Percentiles rank a stretch among this genome's conserved stretches.
Evolutionary conservation across 1,284 basidiomycete genomes (phyloP).

Genomic region (Melampsora abietis-canadensis): DNA sequence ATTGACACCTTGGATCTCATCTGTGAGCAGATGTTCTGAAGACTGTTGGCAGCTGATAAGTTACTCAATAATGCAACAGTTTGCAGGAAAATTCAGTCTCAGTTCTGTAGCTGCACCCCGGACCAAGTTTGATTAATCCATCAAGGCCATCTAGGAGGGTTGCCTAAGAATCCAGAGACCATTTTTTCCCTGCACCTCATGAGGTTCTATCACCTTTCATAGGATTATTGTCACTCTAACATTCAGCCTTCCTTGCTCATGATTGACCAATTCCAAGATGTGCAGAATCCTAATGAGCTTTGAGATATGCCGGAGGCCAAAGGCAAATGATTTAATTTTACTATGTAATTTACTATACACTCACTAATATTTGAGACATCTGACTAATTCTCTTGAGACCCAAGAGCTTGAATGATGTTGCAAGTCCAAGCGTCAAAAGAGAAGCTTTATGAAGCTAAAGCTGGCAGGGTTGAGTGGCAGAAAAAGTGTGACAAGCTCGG

Average conservation of each 20-base stretch:
- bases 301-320: too few species aligned
- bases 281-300: too few species aligned
- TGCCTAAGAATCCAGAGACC: background rate
- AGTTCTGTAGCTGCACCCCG: background rate
- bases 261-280: background rate
- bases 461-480: background rate
- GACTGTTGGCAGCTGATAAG: too few species aligned
- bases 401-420: too few species aligned
- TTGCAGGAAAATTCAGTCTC: background rate
- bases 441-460: slow-evolving; percentile 11
- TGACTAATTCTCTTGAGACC: too few species aligned
- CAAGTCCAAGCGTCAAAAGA: too few species aligned
- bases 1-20: too few species aligned
- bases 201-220: background rate
- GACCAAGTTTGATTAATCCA: background rate
- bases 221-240: slow-evolving; percentile 3
- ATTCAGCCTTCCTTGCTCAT: background rate
- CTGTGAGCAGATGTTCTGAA: too few species aligned
- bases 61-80: background rate
- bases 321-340: too few species aligned
- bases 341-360: too few species aligned
- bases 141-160: background rate
- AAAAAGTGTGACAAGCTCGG: too few species aligned
- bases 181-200: background rate
- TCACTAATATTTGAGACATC: too few species aligned